Percentiles rank a stretch among this genome's conserved stretches.
Conservation (phyloP, 169 alveolate species). For the Babesia divergens region DNA sequence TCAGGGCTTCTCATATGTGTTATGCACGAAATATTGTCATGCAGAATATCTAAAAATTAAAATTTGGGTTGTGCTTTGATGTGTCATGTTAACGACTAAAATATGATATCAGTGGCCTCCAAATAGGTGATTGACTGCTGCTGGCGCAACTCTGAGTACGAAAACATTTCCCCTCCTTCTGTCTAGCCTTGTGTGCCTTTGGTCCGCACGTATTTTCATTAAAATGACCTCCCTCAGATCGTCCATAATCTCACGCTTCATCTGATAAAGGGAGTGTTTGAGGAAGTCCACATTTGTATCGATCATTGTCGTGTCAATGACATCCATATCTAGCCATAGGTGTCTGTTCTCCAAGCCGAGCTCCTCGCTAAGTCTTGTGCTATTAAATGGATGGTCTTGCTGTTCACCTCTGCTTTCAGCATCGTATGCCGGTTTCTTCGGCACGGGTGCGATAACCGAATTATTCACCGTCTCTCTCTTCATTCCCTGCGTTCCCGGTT, state of each 20-base stretch:
- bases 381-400: neutral
- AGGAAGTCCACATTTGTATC: slow-evolving; percentile 82
- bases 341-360: slow-evolving; percentile 25
- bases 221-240: slow-evolving; percentile 83
- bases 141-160: slow-evolving; percentile 83
- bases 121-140: slow-evolving; percentile 54
- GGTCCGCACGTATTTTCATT: slow-evolving; percentile 80
- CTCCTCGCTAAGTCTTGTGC: slow-evolving; percentile 15
- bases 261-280: slow-evolving; percentile 82
- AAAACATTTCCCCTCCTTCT: slow-evolving; percentile 85
- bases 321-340: slow-evolving; percentile 86
- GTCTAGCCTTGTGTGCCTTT: slow-evolving; percentile 81
- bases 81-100: too few relatives aligned
- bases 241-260: slow-evolving; percentile 85
- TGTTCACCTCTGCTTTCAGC: neutral
- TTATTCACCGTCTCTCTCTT: slow-evolving; percentile 14
- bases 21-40: too few relatives aligned
- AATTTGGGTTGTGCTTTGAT: too few relatives aligned
- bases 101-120: neutral
- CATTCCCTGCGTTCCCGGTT: neutral
- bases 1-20: too few relatives aligned
- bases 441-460: slow-evolving; percentile 17
- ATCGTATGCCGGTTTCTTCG: neutral
- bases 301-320: slow-evolving; percentile 84
- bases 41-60: too few relatives aligned